Percentiles rank a stretch among this genome's conserved stretches.
phyloP scores from a whole-genome alignment of 306 rosid species.

The Leucaena leucocephala region DNA sequence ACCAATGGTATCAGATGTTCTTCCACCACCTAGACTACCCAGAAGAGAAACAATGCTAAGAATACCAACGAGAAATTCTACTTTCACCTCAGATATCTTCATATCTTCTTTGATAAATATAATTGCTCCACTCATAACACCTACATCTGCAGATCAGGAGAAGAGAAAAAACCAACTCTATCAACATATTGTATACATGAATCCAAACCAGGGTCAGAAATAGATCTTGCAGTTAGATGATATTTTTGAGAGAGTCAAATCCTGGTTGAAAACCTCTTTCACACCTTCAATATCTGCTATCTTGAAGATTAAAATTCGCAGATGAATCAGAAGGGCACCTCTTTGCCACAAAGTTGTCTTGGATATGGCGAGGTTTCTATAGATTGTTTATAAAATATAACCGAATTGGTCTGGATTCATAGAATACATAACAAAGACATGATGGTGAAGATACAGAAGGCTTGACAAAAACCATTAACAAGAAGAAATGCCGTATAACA shows the following conservation, averaged over 20 bases:
- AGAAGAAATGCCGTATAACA: constrained; percentile 20
- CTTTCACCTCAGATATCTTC: constrained; percentile 78
- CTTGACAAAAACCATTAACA: constrained; percentile 18
- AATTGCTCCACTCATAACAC: constrained; percentile 99
- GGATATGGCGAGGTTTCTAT: not conserved
- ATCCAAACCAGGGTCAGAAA: constrained; percentile 2
- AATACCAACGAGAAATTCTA: constrained; percentile 83
- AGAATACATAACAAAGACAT: constrained; percentile 5
- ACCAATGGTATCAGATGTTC: constrained; percentile 82
- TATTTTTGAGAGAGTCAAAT: not conserved
- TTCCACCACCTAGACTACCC: constrained; percentile 91
- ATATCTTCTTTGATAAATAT: constrained; percentile 87
- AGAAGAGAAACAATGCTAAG: constrained; percentile 80
- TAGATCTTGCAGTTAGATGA: constrained; percentile 16
- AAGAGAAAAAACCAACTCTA: not conserved
- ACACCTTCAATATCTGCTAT: not conserved
- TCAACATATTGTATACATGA: constrained; percentile 8
- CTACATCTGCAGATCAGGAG: constrained; percentile 68
- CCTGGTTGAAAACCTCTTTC: constrained; percentile 1
- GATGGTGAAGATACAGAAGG: not conserved
- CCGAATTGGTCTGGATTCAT: constrained; percentile 3
- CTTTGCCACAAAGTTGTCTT: not conserved
- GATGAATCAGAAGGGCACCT: not conserved
- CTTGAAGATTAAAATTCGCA: not conserved
- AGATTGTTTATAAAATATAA: constrained; percentile 11